Evolutionary conservation across 495 filamentous ascomycete species (phyloP), one percentile per base, ranked within the genome.

Genomic region (Glarea lozoyensis): DNA sequence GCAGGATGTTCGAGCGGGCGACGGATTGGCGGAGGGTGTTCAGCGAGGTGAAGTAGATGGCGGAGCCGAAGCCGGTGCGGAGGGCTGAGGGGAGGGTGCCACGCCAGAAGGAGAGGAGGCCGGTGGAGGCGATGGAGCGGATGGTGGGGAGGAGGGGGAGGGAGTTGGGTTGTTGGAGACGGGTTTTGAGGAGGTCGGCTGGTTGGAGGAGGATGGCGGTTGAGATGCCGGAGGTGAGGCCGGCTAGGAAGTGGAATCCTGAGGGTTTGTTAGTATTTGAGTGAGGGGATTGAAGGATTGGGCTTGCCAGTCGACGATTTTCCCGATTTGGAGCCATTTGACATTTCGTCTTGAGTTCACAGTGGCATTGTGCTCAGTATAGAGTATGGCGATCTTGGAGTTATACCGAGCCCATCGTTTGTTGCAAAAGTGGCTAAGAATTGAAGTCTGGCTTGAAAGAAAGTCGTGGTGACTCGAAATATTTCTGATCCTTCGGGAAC

Each of bases 111-210:
- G 75, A 70, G 31, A 76, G 72, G 43, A 92, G 60, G 32, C 67
- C 58, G 32, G 63, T 62, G 6, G 65, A 67, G 1, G 66, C 65
- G 54, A 96, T 85, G 16, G 78, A 65, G 57, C 79, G 78, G 55
- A 96, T 58, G 10, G 84, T 84, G 21, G 68, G 64, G 53, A 78
- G 61, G 41, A 95, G 76, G 11, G 87, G 79, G 45, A 69, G 61
- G 45, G 70, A 72, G 3, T 74, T 73, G 37, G 75, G 73, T 60
- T 92, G 86, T 56, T 99, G 92, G 43, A 97, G 77, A 34, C 93
- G 87, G 27, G 83, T 98, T 67, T 98, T 98, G 62, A 98, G 81
- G 16, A 97, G 84, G 62, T 97, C 92, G 58, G 89, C 86, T 20
- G 92, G 92, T 65, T 98, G 92, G 39, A 98, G 81, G 52, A 96